Evolutionary conservation across 2,329 filamentous ascomycete species (phyloP).

Genomic region (Cercospora zeae-maydis): DNA sequence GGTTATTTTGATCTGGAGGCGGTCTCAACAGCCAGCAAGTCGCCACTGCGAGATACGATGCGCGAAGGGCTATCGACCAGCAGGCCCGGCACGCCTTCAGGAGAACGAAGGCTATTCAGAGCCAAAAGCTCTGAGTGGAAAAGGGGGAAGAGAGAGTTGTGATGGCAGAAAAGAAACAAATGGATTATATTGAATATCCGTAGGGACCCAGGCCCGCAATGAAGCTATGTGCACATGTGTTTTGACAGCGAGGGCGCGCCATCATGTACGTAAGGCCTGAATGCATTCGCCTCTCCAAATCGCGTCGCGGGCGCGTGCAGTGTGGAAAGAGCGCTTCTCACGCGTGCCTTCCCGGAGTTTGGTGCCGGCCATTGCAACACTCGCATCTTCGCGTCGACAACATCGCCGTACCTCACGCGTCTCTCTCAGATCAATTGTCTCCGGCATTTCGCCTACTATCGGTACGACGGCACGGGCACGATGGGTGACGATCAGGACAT

Average conservation of each 20-base stretch:
- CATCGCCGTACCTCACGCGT: background rate
- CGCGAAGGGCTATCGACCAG: slow-evolving; percentile 53
- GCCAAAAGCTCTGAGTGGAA: slow-evolving; percentile 30
- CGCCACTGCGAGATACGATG: slow-evolving; percentile 42
- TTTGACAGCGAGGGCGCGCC: background rate
- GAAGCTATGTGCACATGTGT: slow-evolving; percentile 4
- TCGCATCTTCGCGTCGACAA: background rate
- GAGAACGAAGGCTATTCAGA: slow-evolving; percentile 39
- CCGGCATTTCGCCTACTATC: background rate
- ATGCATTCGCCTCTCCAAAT: background rate
- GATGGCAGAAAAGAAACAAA: background rate
- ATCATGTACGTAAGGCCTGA: background rate
- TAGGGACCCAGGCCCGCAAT: slow-evolving; percentile 14
- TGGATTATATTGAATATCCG: slow-evolving; percentile 14
- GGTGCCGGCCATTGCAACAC: background rate
- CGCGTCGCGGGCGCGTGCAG: background rate
- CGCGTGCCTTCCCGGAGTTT: slow-evolving; percentile 10
- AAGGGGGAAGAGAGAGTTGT: slow-evolving; percentile 40
- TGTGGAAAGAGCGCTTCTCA: slow-evolving; percentile 4
- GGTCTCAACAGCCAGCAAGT: slow-evolving; percentile 46
- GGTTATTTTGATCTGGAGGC: slow-evolving; percentile 44
- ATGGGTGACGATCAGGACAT: slow-evolving; percentile 25
- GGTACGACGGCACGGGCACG: background rate
- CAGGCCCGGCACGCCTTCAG: slow-evolving; percentile 35
- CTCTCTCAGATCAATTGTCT: background rate